Evolutionary conservation across 2,329 filamentous ascomycete species (phyloP), one percentile per base, ranked within the genome.

Genomic region (Aspergillus sp.): DNA sequence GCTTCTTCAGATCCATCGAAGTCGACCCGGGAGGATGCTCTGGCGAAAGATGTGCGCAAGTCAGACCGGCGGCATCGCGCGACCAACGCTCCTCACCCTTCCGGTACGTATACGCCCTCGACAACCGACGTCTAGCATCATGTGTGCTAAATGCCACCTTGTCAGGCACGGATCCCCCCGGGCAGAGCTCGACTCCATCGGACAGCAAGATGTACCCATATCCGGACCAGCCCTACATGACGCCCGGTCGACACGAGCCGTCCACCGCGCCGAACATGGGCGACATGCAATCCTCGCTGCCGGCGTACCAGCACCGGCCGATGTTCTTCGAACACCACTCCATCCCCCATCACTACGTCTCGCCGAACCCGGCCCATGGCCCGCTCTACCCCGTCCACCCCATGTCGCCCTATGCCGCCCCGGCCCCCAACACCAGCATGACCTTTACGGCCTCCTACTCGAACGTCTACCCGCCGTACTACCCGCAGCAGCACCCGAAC

Each of bases 341-440:
- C 34, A 58, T 65, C 36, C 57, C 64, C 13, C 66, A 65, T 36
- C 64, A 64, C 40, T 70, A 65, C 21, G 42, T 64, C 14, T 47
- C 60, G 10, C 41, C 58, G 2, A 42, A 53, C 23, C 63, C 65
- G 29, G 50, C 58, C 5, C 65, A 66, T 34, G 65, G 64, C 5
- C 50, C 66, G 19, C 49, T 70, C 23, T 72, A 71, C 50, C 60
- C 65, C 17, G 57, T 70, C 38, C 63, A 61, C 16, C 58, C 65
- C 13, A 55, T 66, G 48, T 54, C 60, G n/a, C 60, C 59, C 29
- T 69, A 61, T 50, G 32, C 50, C 5, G 7, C 51, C 20, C 57
- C 56, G 32, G 49, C 46, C 16, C 32, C 57, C 5, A 60, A 51
- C 17, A 57, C 58, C 14, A 58, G 54, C 17, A 53, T 63, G 19